phyloP scores from a whole-genome alignment of 805 yeast genomes.

The Schizosaccharomyces cryophilus region DNA sequence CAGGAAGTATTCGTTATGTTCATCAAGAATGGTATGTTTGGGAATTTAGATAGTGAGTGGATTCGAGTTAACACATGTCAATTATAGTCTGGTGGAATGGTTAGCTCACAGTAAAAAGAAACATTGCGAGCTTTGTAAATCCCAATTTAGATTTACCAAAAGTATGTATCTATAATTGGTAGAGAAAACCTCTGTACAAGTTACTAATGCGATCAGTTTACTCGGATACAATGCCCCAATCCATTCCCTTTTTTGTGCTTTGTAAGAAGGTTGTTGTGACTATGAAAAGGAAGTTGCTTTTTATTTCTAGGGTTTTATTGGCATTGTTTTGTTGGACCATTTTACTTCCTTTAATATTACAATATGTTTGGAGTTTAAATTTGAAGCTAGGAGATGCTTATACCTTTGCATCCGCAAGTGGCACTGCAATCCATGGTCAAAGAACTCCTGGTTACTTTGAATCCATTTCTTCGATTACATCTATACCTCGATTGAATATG shows the following conservation, averaged over 20 bases:
- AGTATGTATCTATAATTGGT: conserved; percentile 4
- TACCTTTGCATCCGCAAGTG: background rate
- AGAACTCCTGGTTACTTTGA: background rate
- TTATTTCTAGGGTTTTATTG: background rate
- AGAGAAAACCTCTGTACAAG: background rate
- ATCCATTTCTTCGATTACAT: background rate
- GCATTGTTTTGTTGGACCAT: background rate
- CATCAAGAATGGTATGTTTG: conserved; percentile 54
- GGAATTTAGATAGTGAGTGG: background rate
- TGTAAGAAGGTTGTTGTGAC: conserved; percentile 16
- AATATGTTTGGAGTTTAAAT: background rate
- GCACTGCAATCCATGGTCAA: background rate
- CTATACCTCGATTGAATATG: background rate
- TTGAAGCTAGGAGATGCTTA: background rate
- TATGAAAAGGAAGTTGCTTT: background rate
- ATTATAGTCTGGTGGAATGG: conserved; percentile 45
- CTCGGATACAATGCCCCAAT: conserved; percentile 36
- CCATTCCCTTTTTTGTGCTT: conserved; percentile 31
- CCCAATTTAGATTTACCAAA: conserved; percentile 43
- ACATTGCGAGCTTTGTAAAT: conserved; percentile 72
- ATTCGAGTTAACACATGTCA: background rate
- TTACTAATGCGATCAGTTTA: conserved; percentile 17
- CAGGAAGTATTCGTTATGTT: conserved; percentile 77
- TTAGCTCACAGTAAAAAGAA: conserved; percentile 37
- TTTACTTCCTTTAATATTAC: background rate